phyloP scores from a whole-genome alignment of 1,284 basidiomycete species.

The Hypsizygus ulmarius region DNA sequence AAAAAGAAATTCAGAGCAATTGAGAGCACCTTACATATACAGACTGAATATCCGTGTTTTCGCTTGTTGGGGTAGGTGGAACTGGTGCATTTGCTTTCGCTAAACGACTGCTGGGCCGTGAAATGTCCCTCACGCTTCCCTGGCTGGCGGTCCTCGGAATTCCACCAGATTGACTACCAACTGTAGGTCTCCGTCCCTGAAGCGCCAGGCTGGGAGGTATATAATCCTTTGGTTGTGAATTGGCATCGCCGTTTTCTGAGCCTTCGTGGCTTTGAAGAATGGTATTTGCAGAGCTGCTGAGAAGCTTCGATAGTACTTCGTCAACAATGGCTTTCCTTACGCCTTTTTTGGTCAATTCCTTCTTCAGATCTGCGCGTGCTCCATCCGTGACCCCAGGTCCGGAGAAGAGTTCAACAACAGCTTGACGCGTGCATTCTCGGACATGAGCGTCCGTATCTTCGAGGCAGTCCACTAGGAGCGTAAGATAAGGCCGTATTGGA shows the following conservation, averaged over 20 bases:
- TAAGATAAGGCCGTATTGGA: conserved; percentile 81
- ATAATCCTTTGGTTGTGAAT: conserved; percentile 52
- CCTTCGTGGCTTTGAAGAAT: conserved; percentile 51
- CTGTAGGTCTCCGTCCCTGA: conserved; percentile 48
- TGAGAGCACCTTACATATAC: conserved; percentile 62
- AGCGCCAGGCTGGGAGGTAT: conserved; percentile 71
- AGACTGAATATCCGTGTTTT: conserved; percentile 52
- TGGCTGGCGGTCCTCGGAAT: conserved; percentile 50
- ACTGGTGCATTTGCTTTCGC: conserved; percentile 45
- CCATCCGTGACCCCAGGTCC: conserved; percentile 78
- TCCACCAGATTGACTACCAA: conserved; percentile 31
- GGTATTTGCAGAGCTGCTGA: conserved; percentile 42
- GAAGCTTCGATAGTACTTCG: conserved; percentile 60
- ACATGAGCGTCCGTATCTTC: conserved; percentile 92
- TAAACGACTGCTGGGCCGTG: conserved; percentile 57
- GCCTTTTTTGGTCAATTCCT: conserved; percentile 80
- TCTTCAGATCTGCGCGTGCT: conserved; percentile 91
- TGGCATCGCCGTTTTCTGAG: conserved; percentile 56
- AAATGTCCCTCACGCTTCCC: conserved; percentile 41
- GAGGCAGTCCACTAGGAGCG: conserved; percentile 78
- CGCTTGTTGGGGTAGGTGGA: conserved; percentile 38
- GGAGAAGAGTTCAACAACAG: conserved; percentile 83
- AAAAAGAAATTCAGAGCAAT: not conserved
- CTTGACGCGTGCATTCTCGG: conserved; percentile 78
- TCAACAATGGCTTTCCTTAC: conserved; percentile 87